Evolutionary conservation across 2,329 filamentous ascomycete species (phyloP).

Genomic region (Tolypocladium tropicale): DNA sequence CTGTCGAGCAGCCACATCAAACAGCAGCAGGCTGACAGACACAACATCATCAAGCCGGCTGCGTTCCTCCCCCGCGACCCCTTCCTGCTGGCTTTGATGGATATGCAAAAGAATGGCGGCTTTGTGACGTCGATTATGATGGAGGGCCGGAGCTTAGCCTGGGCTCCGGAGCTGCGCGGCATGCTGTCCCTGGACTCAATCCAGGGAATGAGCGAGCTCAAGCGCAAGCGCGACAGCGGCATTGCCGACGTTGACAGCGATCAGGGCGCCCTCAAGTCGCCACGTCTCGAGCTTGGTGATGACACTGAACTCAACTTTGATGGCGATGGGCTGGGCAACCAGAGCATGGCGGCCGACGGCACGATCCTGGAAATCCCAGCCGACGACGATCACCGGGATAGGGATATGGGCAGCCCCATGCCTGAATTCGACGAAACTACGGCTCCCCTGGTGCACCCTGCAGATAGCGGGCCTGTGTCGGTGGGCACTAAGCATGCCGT

Average conservation of each 20-base stretch:
- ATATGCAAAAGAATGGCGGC: slow-evolving; percentile 81
- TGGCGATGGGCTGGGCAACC: slow-evolving; percentile 42
- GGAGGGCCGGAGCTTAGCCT: slow-evolving; percentile 65
- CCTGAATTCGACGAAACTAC: slow-evolving; percentile 73
- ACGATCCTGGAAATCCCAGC: slow-evolving; percentile 57
- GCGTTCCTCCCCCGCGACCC: slow-evolving; percentile 82
- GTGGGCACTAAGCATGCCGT: slow-evolving; percentile 92
- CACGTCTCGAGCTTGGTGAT: slow-evolving; percentile 58
- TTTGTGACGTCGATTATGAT: slow-evolving; percentile 84
- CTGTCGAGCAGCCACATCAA: slow-evolving; percentile 71
- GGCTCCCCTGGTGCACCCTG: slow-evolving; percentile 64
- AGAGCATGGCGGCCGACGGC: slow-evolving; percentile 45
- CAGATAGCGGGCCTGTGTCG: slow-evolving; percentile 78
- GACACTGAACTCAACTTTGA: slow-evolving; percentile 45
- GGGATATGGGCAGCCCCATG: slow-evolving; percentile 32
- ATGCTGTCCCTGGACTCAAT: slow-evolving; percentile 81
- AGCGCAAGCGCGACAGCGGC: slow-evolving; percentile 87
- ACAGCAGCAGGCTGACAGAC: slow-evolving; percentile 74
- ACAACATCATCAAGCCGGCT: slow-evolving; percentile 74
- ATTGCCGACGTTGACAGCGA: slow-evolving; percentile 69
- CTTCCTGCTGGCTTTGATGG: slow-evolving; percentile 75
- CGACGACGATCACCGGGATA: slow-evolving; percentile 38
- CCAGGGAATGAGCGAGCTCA: slow-evolving; percentile 67
- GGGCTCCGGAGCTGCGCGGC: slow-evolving; percentile 89
- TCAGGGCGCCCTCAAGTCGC: slow-evolving; percentile 53